Base-by-base conservation (phyloP, 305 asterid genomes). In the Solanum chacoense region DNA sequence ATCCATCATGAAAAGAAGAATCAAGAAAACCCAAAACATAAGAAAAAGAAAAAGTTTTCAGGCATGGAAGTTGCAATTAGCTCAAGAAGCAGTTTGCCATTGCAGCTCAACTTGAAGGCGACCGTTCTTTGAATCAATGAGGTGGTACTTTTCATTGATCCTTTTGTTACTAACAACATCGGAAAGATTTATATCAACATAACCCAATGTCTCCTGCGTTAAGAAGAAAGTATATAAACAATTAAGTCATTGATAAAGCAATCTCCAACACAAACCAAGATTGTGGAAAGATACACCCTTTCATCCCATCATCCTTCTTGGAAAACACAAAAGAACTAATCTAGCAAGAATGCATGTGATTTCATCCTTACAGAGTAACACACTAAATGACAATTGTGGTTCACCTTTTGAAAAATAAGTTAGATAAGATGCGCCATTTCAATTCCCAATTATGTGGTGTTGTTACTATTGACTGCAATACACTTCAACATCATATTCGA, bases 141-240 rank as follows among this genome's bases (percentile, higher is more conserved):
- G 94, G 89, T 92, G 94, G 91, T 76, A 92, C 93, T 88, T 92
- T 78, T 89, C 92, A 50, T 92, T 92, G 86, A 91, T 92, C 91
- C 94, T 89, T 89, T 80, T 91, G 91, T 92, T 92, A 89, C 42
- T 88, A 85, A 91, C 92, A 80, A 91, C 94, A 63, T 92, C 94
- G 0, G 93, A 63, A 28, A 92, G 93, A 83, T 69, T 88, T 85
- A 92, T 92, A 90, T 92, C 93, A 37, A 92, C 78, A 36, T 90
- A 91, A 28, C 94, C 94, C 91, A 92, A 75, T 73, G 80, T 71
- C 84, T 92, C 94, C 94, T 92, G 92, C 69, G 69, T 24, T 14
- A 35, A 36, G n/a, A 88, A 67, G 83, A 87, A 88, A 35, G 28
- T 18, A 18, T 5, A 45, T 5, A 18, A 42, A 29, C 38, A 80